phyloP scores from a whole-genome alignment of 495 filamentous ascomycete species.

The Penicillium dipodomyicola region DNA sequence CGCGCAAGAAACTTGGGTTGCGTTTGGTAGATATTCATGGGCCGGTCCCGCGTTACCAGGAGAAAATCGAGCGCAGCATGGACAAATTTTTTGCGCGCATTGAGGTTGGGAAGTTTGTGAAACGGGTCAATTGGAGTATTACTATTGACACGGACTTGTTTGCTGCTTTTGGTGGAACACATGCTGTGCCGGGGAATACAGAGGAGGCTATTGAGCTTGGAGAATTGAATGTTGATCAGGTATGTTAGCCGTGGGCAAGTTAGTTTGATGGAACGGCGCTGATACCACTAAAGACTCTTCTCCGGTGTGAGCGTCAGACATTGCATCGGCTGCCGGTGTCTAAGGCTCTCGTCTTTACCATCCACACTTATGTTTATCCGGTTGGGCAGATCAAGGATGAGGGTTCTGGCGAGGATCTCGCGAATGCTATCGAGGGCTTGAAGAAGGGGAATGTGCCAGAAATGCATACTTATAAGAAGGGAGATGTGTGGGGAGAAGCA shows the following conservation, averaged over 20 bases:
- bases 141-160: slow-evolving; percentile 57
- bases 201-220: slow-evolving; percentile 41
- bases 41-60: slow-evolving; percentile 65
- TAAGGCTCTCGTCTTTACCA: slow-evolving; percentile 67
- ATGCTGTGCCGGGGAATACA: slow-evolving; percentile 41
- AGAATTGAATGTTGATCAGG: slow-evolving; percentile 50
- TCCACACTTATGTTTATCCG: slow-evolving; percentile 78
- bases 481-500: slow-evolving; percentile 62
- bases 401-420: slow-evolving; percentile 62
- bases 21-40: slow-evolving; percentile 64
- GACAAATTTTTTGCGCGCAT: slow-evolving; percentile 66
- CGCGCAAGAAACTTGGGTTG: slow-evolving; percentile 60
- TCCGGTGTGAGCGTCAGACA: slow-evolving; percentile 76
- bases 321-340: slow-evolving; percentile 68
- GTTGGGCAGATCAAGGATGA: slow-evolving; percentile 67
- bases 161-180: slow-evolving; percentile 42
- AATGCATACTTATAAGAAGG: slow-evolving; percentile 69
- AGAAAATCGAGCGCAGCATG: slow-evolving; percentile 72
- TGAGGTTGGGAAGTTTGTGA: slow-evolving; percentile 40
- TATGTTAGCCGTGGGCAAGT: slow-evolving; percentile 23
- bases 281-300: slow-evolving; percentile 40
- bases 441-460: slow-evolving; percentile 62
- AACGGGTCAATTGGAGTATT: slow-evolving; percentile 60
- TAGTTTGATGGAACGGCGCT: neutral
- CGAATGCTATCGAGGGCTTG: slow-evolving; percentile 70